A percentile compares a stretch with the other conserved stretches of the same genome.
phyloP scores from a whole-genome alignment of 2,329 filamentous ascomycete genomes.

The Aaosphaeria arxii region DNA sequence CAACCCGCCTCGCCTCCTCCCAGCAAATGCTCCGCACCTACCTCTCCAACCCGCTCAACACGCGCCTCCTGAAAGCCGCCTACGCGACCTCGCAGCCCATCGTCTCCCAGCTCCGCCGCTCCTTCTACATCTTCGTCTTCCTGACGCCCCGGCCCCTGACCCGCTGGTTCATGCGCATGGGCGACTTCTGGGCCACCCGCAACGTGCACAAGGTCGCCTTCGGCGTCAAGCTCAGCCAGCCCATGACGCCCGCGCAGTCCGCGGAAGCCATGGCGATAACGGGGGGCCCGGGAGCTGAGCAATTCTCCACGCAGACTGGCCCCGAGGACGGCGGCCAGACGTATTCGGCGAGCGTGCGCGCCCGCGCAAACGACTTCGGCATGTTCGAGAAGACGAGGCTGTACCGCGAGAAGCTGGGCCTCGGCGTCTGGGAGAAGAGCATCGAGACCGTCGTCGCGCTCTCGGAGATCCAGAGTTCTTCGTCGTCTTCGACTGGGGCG shows the following conservation, averaged over 20 bases:
- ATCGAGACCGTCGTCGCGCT: slow-evolving; percentile 49
- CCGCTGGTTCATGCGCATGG: slow-evolving; percentile 44
- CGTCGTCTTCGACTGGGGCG: slow-evolving; percentile 20
- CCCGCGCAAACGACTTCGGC: slow-evolving; percentile 41
- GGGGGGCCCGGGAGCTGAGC: slow-evolving; percentile 48
- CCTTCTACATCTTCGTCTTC: slow-evolving; percentile 56
- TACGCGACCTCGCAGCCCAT: slow-evolving; percentile 46
- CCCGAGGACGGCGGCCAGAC: slow-evolving; percentile 31
- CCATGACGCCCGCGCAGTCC: slow-evolving; percentile 19
- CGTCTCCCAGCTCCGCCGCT: slow-evolving; percentile 46
- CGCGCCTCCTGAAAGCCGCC: slow-evolving; percentile 45
- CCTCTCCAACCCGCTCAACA: slow-evolving; percentile 42
- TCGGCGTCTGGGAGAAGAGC: slow-evolving; percentile 50
- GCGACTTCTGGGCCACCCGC: slow-evolving; percentile 49
- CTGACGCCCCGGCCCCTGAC: slow-evolving; percentile 48
- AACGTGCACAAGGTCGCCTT: slow-evolving; percentile 39
- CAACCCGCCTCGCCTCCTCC: slow-evolving; percentile 40
- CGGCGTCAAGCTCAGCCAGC: slow-evolving; percentile 18
- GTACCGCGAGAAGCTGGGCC: slow-evolving; percentile 51
- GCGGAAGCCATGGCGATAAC: slow-evolving; percentile 51
- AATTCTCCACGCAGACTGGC: slow-evolving; percentile 35
- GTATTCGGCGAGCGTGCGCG: slow-evolving; percentile 39
- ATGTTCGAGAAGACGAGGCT: slow-evolving; percentile 52
- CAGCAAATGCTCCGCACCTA: slow-evolving; percentile 52
- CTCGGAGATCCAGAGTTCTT: slow-evolving; percentile 37